Conservation (phyloP, 805 yeast species). For the Hemisphaericaspora nanyangensis region DNA sequence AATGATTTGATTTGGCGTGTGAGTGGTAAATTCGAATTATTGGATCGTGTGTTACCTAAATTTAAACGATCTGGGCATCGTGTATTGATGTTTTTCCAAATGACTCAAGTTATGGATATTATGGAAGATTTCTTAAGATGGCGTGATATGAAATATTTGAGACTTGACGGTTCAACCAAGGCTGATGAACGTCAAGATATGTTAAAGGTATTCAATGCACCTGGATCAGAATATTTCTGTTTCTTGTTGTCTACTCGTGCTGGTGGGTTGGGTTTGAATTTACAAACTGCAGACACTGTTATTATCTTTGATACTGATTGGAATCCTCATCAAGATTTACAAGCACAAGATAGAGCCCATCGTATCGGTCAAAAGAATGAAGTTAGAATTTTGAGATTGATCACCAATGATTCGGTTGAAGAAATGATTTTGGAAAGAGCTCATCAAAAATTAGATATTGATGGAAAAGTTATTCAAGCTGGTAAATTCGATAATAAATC, state of each 20-base stretch:
- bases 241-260: constrained; percentile 82
- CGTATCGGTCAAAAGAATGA: constrained; percentile 88
- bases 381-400: constrained; percentile 74
- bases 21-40: constrained; percentile 75
- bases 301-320: constrained; percentile 85
- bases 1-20: constrained; percentile 71
- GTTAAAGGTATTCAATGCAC: constrained; percentile 72
- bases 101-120: constrained; percentile 88
- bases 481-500: constrained; percentile 88
- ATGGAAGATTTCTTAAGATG: constrained; percentile 80
- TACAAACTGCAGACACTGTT: constrained; percentile 86
- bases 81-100: constrained; percentile 79
- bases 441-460: constrained; percentile 77
- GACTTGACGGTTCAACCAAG: constrained; percentile 80
- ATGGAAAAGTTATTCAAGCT: constrained; percentile 87
- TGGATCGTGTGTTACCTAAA: constrained; percentile 73
- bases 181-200: constrained; percentile 79
- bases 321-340: constrained; percentile 91
- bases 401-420: constrained; percentile 79
- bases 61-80: constrained; percentile 72
- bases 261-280: constrained; percentile 82
- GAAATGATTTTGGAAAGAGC: constrained; percentile 81
- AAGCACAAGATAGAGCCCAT: constrained; percentile 88
- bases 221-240: constrained; percentile 72
- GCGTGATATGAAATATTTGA: constrained; percentile 62